These are phyloP conservation scores for Taphrina deformans DNA, from an alignment of 1,139 yeast genomes.

Conservation along the genomic window DNA sequence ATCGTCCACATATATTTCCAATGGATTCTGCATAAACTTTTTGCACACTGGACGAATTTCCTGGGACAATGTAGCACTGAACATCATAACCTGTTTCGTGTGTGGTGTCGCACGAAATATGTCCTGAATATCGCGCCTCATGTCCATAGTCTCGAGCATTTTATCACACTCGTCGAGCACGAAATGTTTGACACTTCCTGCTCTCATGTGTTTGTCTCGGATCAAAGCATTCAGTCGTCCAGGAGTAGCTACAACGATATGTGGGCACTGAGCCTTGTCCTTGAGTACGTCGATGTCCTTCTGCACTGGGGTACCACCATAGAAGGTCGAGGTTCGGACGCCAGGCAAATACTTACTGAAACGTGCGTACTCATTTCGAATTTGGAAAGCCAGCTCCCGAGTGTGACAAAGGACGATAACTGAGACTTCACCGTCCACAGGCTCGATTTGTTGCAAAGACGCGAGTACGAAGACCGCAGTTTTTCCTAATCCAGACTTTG, in stretches of 20 bases:
- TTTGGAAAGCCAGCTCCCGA: constrained; percentile 97
- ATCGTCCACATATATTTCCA: constrained; percentile 96
- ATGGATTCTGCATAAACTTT: constrained; percentile 96
- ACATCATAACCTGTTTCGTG: constrained; percentile 99
- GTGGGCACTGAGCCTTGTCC: constrained; percentile 93
- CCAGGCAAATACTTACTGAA: constrained; percentile 98
- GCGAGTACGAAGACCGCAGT: constrained; percentile 97
- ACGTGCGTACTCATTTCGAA: constrained; percentile 94
- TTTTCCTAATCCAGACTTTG: constrained; percentile 99
- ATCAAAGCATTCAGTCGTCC: constrained; percentile 95
- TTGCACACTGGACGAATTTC: constrained; percentile 97
- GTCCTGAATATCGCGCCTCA: constrained; percentile 99
- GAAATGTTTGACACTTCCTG: constrained; percentile 87
- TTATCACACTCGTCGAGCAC: constrained; percentile 98
- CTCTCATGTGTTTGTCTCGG: constrained; percentile 82
- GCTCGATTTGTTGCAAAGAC: constrained; percentile 94
- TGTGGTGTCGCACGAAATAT: constrained; percentile 97
- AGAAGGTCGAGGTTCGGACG: constrained; percentile 92
- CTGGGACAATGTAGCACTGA: constrained; percentile 90
- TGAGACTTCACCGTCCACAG: constrained; percentile 94
- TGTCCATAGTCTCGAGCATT: constrained; percentile 76
- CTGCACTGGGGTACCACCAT: constrained; percentile 89
- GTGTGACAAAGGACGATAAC: constrained; percentile 96
- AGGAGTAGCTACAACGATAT: constrained; percentile 96
- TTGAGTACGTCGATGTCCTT: constrained; percentile 85